Evolutionary conservation across 2,329 filamentous ascomycete species (phyloP).

Genomic region (Microsporum ferrugineum): DNA sequence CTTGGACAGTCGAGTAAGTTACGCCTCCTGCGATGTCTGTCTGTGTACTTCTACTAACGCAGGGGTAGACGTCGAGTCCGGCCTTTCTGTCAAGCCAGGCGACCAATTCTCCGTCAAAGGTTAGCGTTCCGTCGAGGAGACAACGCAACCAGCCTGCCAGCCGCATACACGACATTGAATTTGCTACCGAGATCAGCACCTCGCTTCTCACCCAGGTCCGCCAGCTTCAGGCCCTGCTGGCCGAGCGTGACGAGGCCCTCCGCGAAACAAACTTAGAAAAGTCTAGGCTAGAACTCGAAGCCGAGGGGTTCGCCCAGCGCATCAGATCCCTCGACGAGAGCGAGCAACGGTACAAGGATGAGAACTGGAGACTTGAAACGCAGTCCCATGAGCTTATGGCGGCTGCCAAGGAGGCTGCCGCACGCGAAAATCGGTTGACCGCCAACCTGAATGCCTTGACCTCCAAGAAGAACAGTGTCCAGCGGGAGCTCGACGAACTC

Average conservation of each 20-base stretch:
- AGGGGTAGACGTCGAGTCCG: slow-evolving; percentile 52
- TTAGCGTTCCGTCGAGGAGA: slow-evolving; percentile 75
- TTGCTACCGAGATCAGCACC: slow-evolving; percentile 95
- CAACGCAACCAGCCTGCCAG: slow-evolving; percentile 80
- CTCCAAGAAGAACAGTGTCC: slow-evolving; percentile 62
- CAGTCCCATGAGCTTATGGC: slow-evolving; percentile 74
- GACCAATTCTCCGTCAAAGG: slow-evolving; percentile 76
- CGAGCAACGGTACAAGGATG: slow-evolving; percentile 92
- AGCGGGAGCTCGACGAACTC: slow-evolving; percentile 84
- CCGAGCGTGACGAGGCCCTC: slow-evolving; percentile 78
- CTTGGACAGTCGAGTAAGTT: slow-evolving; percentile 37
- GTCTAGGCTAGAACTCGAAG: slow-evolving; percentile 69
- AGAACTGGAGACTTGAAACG: slow-evolving; percentile 95
- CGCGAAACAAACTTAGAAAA: slow-evolving; percentile 64
- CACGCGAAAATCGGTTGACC: slow-evolving; percentile 71
- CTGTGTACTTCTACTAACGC: slow-evolving; percentile 4
- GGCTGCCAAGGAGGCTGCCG: slow-evolving; percentile 60
- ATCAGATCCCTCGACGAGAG: slow-evolving; percentile 79
- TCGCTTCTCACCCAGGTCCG: slow-evolving; percentile 89
- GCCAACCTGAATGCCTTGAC: slow-evolving; percentile 59
- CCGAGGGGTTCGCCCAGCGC: slow-evolving; percentile 66
- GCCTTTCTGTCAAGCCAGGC: slow-evolving; percentile 75
- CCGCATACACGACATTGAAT: slow-evolving; percentile 89
- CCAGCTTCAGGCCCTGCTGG: slow-evolving; percentile 71
- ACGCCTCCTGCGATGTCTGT: neutral